Conservation (phyloP, 2,329 filamentous ascomycete genomes). For the Fusarium tupiense region DNA sequence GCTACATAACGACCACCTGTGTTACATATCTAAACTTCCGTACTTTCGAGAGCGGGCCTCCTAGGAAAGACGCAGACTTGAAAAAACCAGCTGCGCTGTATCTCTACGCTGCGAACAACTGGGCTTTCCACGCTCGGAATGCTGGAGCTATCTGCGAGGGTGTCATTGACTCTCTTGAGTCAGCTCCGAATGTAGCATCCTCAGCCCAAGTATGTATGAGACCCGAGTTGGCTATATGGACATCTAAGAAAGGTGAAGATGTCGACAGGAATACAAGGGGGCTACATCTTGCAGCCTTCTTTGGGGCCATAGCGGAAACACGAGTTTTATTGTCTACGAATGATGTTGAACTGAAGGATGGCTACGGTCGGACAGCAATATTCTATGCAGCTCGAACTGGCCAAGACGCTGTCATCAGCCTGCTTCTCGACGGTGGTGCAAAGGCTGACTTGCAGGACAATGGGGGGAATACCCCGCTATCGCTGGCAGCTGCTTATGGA, state of each 20-base stretch:
- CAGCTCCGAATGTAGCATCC: not conserved
- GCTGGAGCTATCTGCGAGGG: not conserved
- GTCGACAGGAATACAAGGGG: too few relatives aligned
- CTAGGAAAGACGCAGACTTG: too few relatives aligned
- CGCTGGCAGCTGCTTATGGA: not conserved
- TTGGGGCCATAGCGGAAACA: not conserved
- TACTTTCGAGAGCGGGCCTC: too few relatives aligned
- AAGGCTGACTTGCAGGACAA: too few relatives aligned
- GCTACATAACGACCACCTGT: conserved; percentile 45
- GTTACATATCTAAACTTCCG: conserved; percentile 47
- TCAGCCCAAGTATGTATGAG: not conserved
- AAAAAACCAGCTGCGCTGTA: too few relatives aligned
- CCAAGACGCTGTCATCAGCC: not conserved
- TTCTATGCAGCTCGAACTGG: not conserved
- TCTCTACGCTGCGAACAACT: too few relatives aligned
- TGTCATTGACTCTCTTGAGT: not conserved
- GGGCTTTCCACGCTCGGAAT: not conserved
- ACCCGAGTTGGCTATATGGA: too few relatives aligned
- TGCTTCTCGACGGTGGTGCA: not conserved
- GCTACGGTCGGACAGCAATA: not conserved
- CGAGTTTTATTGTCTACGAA: not conserved
- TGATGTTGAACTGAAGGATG: not conserved
- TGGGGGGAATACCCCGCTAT: not conserved
- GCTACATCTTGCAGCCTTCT: not conserved
- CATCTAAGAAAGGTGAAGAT: too few relatives aligned